Evolutionary conservation across 352 stramenopile genomes (phyloP).

Genomic region (Pythium sp.): DNA sequence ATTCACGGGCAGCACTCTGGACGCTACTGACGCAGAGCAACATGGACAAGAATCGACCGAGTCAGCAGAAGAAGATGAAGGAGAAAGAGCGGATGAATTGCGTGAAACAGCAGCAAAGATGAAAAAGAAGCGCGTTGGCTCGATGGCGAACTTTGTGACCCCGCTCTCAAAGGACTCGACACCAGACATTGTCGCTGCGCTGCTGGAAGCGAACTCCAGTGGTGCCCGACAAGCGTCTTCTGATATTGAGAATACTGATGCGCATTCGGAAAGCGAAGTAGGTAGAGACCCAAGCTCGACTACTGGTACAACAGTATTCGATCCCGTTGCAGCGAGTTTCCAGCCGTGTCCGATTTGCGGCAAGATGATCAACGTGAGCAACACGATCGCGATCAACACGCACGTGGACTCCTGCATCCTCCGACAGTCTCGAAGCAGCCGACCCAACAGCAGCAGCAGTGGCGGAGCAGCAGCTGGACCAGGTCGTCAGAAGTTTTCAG

Average conservation of each 20-base stretch:
- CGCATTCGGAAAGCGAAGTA: background rate
- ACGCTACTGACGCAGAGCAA: background rate
- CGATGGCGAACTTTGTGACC: constrained; percentile 16
- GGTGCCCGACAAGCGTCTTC: background rate
- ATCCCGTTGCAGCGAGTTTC: constrained; percentile 15
- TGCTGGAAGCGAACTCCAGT: constrained; percentile 22
- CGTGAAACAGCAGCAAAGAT: background rate
- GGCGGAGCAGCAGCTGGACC: background rate
- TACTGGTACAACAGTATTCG: background rate
- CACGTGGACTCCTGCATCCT: constrained; percentile 61
- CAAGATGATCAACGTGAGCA: constrained; percentile 45
- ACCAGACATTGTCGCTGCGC: constrained; percentile 16
- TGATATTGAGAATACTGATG: background rate
- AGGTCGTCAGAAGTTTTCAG: background rate
- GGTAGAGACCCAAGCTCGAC: background rate
- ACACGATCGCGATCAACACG: constrained; percentile 54
- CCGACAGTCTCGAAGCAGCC: background rate
- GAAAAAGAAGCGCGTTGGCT: constrained; percentile 4
- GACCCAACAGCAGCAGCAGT: background rate
- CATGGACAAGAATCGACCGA: constrained; percentile 1
- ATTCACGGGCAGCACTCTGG: background rate
- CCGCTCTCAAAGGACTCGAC: constrained; percentile 12
- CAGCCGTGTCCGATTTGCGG: constrained; percentile 60
- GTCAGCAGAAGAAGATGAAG: constrained; percentile 1
- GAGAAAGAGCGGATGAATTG: background rate